phyloP scores from a whole-genome alignment of 2,329 filamentous ascomycete species.

The Zymoseptoria passerinii region DNA sequence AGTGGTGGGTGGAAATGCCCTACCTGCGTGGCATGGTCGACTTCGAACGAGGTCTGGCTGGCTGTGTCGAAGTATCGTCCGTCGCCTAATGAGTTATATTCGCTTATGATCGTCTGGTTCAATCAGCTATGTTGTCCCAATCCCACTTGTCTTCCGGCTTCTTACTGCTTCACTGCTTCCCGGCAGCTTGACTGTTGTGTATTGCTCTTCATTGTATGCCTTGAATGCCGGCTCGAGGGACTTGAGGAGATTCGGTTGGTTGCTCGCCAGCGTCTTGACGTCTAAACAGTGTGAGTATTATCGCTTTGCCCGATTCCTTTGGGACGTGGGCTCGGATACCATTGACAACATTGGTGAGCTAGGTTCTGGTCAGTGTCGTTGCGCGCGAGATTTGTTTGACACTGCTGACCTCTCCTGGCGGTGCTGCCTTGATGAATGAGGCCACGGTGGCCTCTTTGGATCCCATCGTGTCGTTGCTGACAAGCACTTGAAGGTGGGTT shows the following conservation, averaged over 20 bases:
- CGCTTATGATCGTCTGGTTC: constrained; percentile 70
- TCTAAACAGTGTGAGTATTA: constrained; percentile 46
- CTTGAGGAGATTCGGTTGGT: constrained; percentile 55
- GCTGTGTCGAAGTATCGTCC: constrained; percentile 86
- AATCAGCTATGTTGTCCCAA: constrained; percentile 3
- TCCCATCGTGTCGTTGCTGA: constrained; percentile 16
- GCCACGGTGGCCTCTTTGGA: constrained; percentile 39
- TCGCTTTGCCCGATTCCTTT: neutral
- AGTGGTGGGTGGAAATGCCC: constrained; percentile 1
- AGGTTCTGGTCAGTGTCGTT: constrained; percentile 17
- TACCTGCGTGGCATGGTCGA: constrained; percentile 76
- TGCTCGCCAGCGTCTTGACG: constrained; percentile 75
- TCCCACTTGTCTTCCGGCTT: constrained; percentile 11
- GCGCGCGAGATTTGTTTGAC: neutral
- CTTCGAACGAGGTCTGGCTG: constrained; percentile 77
- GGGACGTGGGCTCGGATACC: constrained; percentile 47
- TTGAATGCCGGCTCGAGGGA: constrained; percentile 76
- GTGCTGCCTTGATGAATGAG: constrained; percentile 86
- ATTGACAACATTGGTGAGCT: constrained; percentile 83
- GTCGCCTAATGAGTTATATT: constrained; percentile 71
- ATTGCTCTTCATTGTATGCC: constrained; percentile 95
- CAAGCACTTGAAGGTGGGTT: neutral
- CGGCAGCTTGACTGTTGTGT: constrained; percentile 79
- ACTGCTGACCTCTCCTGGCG: constrained; percentile 79
- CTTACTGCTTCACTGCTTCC: constrained; percentile 70